Percentiles rank a stretch among this genome's conserved stretches.
These are phyloP conservation scores for Endotrypanum monterogeii DNA, from an alignment of 208 protist genomes.

Conservation along the genomic window DNA sequence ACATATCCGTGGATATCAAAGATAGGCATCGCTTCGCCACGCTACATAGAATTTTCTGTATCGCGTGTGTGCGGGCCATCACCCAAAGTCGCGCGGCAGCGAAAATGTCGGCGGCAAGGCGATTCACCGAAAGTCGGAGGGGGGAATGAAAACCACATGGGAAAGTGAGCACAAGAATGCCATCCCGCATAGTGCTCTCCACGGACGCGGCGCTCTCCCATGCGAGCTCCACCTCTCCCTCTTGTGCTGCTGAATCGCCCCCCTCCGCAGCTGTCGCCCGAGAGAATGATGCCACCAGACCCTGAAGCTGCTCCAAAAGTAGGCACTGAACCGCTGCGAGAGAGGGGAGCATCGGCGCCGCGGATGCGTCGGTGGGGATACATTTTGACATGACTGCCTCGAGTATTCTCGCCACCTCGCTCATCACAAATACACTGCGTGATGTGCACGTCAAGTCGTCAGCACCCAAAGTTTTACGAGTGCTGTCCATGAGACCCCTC, in stretches of 20 bases:
- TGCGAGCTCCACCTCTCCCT: neutral
- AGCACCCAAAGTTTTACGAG: neutral
- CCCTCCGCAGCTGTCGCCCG: neutral
- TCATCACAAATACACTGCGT: neutral
- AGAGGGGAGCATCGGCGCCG: conserved; percentile 3
- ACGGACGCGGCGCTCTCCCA: conserved; percentile 7
- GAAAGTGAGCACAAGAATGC: conserved; percentile 2
- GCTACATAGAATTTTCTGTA: conserved; percentile 3
- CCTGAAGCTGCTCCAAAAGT: neutral
- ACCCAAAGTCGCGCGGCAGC: conserved; percentile 7
- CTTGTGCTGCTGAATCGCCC: neutral
- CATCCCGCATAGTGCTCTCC: neutral
- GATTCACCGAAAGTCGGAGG: conserved; percentile 17
- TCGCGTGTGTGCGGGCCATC: conserved; percentile 6
- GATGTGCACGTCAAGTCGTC: neutral
- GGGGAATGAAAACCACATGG: conserved; percentile 13
- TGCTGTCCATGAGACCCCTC: neutral
- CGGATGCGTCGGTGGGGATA: neutral
- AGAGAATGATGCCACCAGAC: neutral
- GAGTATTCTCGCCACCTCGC: neutral
- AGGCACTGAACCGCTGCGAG: neutral
- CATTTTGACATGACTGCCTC: conserved; percentile 4
- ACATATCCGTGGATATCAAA: neutral
- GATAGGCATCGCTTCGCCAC: neutral
- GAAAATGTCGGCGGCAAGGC: conserved; percentile 23